phyloP scores from a whole-genome alignment of 352 stramenopile genomes.

The Phytophthora syringae region DNA sequence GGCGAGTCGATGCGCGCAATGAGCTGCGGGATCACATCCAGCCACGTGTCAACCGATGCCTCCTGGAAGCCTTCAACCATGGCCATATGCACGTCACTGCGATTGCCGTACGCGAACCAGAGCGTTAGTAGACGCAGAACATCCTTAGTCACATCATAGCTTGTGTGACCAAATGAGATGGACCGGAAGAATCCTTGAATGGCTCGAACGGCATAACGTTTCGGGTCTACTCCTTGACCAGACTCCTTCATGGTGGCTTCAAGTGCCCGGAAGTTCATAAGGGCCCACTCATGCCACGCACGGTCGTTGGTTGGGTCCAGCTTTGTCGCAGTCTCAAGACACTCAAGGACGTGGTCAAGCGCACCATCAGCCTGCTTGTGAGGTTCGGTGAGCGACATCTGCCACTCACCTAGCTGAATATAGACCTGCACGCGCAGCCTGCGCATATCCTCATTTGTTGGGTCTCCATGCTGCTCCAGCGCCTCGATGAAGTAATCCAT shows the following conservation, averaged over 20 bases:
- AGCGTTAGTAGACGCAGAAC: constrained; percentile 98
- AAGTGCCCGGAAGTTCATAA: constrained; percentile 96
- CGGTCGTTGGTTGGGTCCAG: constrained; percentile 94
- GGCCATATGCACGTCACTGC: constrained; percentile 86
- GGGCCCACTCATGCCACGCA: constrained; percentile 98
- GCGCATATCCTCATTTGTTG: constrained; percentile 73
- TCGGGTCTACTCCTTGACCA: constrained; percentile 49
- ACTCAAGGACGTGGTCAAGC: constrained; percentile 82
- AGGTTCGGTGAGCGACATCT: constrained; percentile 79
- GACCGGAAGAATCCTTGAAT: constrained; percentile 98
- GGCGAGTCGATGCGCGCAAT: constrained; percentile 94
- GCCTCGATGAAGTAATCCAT: constrained; percentile 88
- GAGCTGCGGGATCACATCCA: constrained; percentile 98
- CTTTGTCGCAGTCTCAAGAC: constrained; percentile 83
- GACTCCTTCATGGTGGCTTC: constrained; percentile 68
- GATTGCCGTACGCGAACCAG: constrained; percentile 97
- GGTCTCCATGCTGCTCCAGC: constrained; percentile 70
- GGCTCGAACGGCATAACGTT: constrained; percentile 90
- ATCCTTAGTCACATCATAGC: constrained; percentile 96
- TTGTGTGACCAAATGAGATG: constrained; percentile 96
- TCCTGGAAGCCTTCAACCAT: constrained; percentile 91
- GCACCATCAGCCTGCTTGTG: constrained; percentile 70
- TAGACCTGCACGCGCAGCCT: constrained; percentile 86
- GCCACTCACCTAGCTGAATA: constrained; percentile 87
- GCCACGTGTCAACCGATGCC: constrained; percentile 98